Conservation (phyloP, 1,139 yeast species). For the Saccharomyces hybrid region DNA sequence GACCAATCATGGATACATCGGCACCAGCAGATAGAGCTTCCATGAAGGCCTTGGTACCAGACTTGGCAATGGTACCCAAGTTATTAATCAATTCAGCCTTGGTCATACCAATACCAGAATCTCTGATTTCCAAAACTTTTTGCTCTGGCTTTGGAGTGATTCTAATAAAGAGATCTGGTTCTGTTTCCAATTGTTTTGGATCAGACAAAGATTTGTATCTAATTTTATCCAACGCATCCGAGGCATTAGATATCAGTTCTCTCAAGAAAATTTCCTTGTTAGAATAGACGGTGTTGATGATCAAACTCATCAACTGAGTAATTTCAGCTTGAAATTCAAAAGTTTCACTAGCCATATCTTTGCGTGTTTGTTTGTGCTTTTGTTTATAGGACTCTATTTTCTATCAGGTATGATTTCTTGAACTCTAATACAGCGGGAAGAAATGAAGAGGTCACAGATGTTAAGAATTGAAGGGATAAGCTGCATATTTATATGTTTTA, state of each 20-base stretch:
- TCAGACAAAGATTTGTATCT: slow-evolving; percentile 95
- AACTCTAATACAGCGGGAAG: not conserved
- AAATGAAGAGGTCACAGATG: not conserved
- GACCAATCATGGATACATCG: slow-evolving; percentile 67
- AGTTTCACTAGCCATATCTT: slow-evolving; percentile 61
- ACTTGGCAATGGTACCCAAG: slow-evolving; percentile 99
- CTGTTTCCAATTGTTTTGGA: slow-evolving; percentile 84
- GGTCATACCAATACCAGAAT: slow-evolving; percentile 99
- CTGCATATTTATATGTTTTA: not conserved
- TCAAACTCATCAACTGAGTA: slow-evolving; percentile 99
- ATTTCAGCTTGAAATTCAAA: slow-evolving; percentile 99
- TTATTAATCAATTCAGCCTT: slow-evolving; percentile 98
- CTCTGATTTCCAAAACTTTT: slow-evolving; percentile 94
- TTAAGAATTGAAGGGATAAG: not conserved
- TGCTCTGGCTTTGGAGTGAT: slow-evolving; percentile 93
- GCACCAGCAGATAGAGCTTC: slow-evolving; percentile 99
- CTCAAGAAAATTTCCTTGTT: slow-evolving; percentile 98
- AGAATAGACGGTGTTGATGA: slow-evolving; percentile 94
- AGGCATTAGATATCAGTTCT: slow-evolving; percentile 97
- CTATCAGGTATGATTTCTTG: not conserved
- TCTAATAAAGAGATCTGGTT: slow-evolving; percentile 95
- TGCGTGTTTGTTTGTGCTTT: not conserved
- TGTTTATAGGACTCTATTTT: not conserved
- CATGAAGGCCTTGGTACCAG: slow-evolving; percentile 99
- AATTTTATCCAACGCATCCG: slow-evolving; percentile 93